Conservation (phyloP, 768 basidiomycete genomes). For the Tricholoma sp. region DNA sequence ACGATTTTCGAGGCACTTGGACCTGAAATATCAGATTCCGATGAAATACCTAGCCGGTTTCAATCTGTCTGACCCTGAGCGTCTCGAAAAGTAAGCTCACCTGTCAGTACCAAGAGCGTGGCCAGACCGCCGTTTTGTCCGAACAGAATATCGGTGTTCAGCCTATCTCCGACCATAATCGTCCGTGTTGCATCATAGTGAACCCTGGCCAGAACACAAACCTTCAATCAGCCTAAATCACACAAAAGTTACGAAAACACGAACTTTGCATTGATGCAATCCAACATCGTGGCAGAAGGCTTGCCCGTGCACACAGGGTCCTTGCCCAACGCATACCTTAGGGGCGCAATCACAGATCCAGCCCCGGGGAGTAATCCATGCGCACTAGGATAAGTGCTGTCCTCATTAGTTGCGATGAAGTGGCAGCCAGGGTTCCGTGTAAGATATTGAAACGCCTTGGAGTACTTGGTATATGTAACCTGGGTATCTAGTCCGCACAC, state of each 20-base stretch:
- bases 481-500: slow-evolving; percentile 87
- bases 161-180: slow-evolving; percentile 93
- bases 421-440: slow-evolving; percentile 71
- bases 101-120: slow-evolving; percentile 91
- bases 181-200: slow-evolving; percentile 81
- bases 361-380: slow-evolving; percentile 77
- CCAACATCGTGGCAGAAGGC: slow-evolving; percentile 87
- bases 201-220: slow-evolving; percentile 46
- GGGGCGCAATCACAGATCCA: slow-evolving; percentile 78
- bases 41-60: slow-evolving; percentile 60
- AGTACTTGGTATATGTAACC: slow-evolving; percentile 92
- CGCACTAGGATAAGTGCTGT: slow-evolving; percentile 82
- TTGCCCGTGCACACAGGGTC: slow-evolving; percentile 84
- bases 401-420: slow-evolving; percentile 90
- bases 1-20: slow-evolving; percentile 64
- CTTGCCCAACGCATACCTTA: slow-evolving; percentile 64
- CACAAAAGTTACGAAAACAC: slow-evolving; percentile 10
- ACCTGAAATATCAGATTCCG: slow-evolving; percentile 67
- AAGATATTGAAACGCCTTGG: slow-evolving; percentile 89
- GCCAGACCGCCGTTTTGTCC: slow-evolving; percentile 81
- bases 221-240: slow-evolving; percentile 1
- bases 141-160: slow-evolving; percentile 95
- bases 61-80: not conserved
- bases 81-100: slow-evolving; percentile 32
- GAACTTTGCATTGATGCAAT: slow-evolving; percentile 75